Base-by-base conservation (phyloP, 164 flowering plant species). In the Hamamelis virginiana region DNA sequence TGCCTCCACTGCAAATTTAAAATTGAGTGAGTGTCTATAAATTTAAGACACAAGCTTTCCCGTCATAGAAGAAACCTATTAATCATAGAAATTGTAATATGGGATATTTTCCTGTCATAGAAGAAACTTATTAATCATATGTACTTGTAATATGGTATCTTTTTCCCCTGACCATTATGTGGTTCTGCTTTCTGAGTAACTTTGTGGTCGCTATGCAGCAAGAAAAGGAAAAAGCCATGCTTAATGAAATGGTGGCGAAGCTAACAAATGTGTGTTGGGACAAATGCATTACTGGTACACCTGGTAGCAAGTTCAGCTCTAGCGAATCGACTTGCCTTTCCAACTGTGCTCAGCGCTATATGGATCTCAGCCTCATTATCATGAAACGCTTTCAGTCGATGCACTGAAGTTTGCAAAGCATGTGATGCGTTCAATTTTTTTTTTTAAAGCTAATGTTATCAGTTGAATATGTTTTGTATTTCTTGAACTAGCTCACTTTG, bases 231-330 rank as follows among this genome's bases (percentile, higher is more conserved):
- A 87, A 70, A 60, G 92, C 92, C 3, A 83, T 89, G 96, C 65
- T 85, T 18, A 82, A 83, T 71, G 96, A 94, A 74, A 83, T 90
- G 89, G 90, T 90, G 60, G 84, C 88, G 57, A 91, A 91, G 84
- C 83, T 91, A 16, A 91, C 97, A 14, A 80, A 74, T 58, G 83
- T 59, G 0, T 94, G 97, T 80, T 94, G 98, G 97, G 96, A 94
- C 77, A 91, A 94, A 65, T 93, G 98, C 82, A 80, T 94, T 66
- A 87, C 90, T 22, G 69, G 95, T 21, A 81, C 90, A 8, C 98
- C 97, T 18, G 98, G 97, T 61, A 93, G 84, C 86, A 91, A 89
- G 85, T 89, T 93, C 85, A 93, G 97, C 80, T 87, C 92, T 10
- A 76, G 94, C 18, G 98, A 94, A 81, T 10, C 91, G 23, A 58